Percentiles rank a stretch among this genome's conserved stretches.
Conservation (phyloP, 176 grass and related monocot genomes). For the Carex kokanica region DNA sequence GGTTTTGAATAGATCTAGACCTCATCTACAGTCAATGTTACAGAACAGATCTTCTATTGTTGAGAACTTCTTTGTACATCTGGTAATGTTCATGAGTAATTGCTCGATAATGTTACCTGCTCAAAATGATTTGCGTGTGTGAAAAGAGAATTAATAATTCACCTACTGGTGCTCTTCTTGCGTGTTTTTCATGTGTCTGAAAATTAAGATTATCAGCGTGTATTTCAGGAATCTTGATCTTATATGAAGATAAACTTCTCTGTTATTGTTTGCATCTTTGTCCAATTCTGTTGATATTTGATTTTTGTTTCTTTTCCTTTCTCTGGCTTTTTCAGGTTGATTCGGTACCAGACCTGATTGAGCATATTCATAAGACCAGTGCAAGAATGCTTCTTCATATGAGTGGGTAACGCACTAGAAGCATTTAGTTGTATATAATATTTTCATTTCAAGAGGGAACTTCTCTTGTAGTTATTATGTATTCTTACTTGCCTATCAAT, state of each 20-base stretch:
- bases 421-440: conserved; percentile 11
- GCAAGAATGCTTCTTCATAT: conserved; percentile 94
- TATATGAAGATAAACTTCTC: background rate
- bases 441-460: background rate
- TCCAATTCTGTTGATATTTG: conserved; percentile 13
- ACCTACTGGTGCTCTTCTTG: background rate
- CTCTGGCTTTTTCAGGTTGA: conserved; percentile 66
- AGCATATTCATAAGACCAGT: conserved; percentile 92
- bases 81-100: conserved; percentile 49
- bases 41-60: conserved; percentile 65
- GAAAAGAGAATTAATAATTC: background rate
- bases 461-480: background rate
- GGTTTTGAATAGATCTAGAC: conserved; percentile 81
- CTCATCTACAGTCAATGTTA: conserved; percentile 68
- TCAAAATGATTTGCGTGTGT: background rate
- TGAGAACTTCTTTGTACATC: conserved; percentile 78
- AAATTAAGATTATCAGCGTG: background rate
- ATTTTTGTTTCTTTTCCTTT: conserved; percentile 8
- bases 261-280: background rate
- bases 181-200: background rate
- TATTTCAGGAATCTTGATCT: background rate
- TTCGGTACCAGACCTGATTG: conserved; percentile 77
- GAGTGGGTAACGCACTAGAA: conserved; percentile 58
- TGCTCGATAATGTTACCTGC: background rate
- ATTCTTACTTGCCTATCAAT: background rate